These are phyloP conservation scores for Cercospora brassicicola DNA, from an alignment of 2,329 filamentous ascomycete genomes.

Conservation along the genomic window DNA sequence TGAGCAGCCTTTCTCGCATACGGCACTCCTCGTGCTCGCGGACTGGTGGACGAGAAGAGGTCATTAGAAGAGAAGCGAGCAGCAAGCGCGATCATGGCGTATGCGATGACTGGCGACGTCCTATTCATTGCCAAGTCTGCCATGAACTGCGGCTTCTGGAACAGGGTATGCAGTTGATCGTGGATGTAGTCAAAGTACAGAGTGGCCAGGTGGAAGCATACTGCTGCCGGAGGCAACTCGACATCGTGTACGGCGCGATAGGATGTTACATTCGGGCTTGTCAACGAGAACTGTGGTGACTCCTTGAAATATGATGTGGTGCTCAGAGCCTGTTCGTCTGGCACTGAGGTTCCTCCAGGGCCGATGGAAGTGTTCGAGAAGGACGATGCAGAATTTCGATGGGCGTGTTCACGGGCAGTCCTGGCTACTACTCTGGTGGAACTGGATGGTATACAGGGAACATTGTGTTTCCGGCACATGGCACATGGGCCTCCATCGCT, in stretches of 20 bases:
- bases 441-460: conserved; percentile 9
- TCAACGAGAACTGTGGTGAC: conserved; percentile 1
- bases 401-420: background rate
- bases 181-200: conserved; percentile 14
- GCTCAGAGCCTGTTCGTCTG: background rate
- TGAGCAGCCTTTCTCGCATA: conserved; percentile 10
- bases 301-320: background rate
- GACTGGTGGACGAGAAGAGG: background rate
- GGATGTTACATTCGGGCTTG: background rate
- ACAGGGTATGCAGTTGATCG: conserved; percentile 11
- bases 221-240: conserved; percentile 4
- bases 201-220: conserved; percentile 8
- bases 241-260: background rate
- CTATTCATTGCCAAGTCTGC: conserved; percentile 3
- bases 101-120: background rate
- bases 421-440: background rate
- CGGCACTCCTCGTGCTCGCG: conserved; percentile 1
- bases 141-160: conserved; percentile 11
- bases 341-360: background rate
- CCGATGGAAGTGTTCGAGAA: background rate
- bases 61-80: conserved; percentile 13
- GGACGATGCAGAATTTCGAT: background rate
- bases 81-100: conserved; percentile 11
- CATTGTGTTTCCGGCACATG: conserved; percentile 11
- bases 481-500: conserved; percentile 6